Evolutionary conservation across 225 moss, liverwort and hornwort genomes (phyloP).

Genomic region (Takakia lepidozioides): DNA sequence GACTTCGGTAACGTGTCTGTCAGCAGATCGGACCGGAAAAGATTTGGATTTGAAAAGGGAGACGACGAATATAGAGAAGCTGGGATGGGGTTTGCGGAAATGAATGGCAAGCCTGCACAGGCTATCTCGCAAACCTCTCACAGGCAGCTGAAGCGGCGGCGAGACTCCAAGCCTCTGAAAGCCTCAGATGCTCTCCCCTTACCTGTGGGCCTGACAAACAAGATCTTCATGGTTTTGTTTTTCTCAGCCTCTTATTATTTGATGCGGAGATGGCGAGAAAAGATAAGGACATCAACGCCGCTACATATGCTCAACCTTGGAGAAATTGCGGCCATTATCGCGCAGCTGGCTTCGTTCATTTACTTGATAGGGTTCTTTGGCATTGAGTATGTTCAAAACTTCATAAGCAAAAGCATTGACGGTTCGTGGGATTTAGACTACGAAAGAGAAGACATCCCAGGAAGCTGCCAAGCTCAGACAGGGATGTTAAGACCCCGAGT

Average conservation of each 20-base stretch:
- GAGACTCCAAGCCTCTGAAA: constrained; percentile 45
- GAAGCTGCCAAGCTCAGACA: constrained; percentile 31
- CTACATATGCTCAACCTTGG: constrained; percentile 86
- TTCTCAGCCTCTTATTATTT: constrained; percentile 75
- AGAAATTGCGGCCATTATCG: constrained; percentile 69
- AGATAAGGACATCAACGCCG: constrained; percentile 82
- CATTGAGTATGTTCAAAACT: constrained; percentile 89
- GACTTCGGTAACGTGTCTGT: too few species aligned
- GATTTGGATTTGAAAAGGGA: too few species aligned
- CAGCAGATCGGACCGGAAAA: too few species aligned
- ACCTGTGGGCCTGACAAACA: constrained; percentile 90
- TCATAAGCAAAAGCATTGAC: constrained; percentile 54
- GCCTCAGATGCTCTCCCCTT: constrained; percentile 87
- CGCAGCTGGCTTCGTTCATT: constrained; percentile 78
- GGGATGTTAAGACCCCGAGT: constrained; percentile 36
- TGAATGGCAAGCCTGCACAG: constrained; percentile 4
- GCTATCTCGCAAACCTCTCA: constrained; percentile 4
- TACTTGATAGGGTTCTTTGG: constrained; percentile 95
- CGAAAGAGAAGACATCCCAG: constrained; percentile 37
- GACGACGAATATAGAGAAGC: too few species aligned
- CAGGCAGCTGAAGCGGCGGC: constrained; percentile 18
- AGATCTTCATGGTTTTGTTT: constrained; percentile 84
- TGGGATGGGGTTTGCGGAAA: constrained; percentile 1
- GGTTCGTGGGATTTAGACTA: constrained; percentile 77
- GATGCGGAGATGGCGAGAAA: constrained; percentile 94